phyloP scores from a whole-genome alignment of 1,139 yeast species.

The Yamadazyma blattariae region DNA sequence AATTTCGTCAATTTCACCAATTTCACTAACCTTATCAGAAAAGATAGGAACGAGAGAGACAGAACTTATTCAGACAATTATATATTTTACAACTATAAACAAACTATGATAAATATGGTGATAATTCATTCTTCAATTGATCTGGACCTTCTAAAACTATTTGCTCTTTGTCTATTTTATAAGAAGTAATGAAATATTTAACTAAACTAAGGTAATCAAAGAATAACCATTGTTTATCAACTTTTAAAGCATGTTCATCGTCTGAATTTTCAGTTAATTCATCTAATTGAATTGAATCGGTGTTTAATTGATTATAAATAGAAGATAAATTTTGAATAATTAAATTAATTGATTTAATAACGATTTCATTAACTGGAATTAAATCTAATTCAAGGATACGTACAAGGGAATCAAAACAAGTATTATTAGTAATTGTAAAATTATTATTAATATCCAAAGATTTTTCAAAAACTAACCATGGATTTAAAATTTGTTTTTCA shows the following conservation, averaged over 20 bases:
- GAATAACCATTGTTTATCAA: constrained; percentile 42
- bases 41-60: too few species aligned
- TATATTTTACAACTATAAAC: too few species aligned
- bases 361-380: constrained; percentile 8
- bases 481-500: constrained; percentile 46
- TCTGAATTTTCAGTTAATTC: constrained; percentile 14
- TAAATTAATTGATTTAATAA: constrained; percentile 7
- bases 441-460: constrained; percentile 36
- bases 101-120: too few species aligned
- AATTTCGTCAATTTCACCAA: too few species aligned
- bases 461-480: constrained; percentile 40
- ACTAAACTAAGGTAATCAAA: constrained; percentile 44
- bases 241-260: constrained; percentile 19
- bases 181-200: constrained; percentile 33
- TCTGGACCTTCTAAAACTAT: too few species aligned
- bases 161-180: too few species aligned
- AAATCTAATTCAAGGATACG: constrained; percentile 17
- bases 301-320: neutral
- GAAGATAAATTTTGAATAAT: constrained; percentile 15
- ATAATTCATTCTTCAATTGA: too few species aligned
- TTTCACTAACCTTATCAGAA: too few species aligned
- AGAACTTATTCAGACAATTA: too few species aligned
- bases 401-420: constrained; percentile 46
- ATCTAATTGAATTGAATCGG: neutral
- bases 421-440: constrained; percentile 40